Conservation (phyloP, 805 yeast genomes). For the Lipomyces chichibuensis region DNA sequence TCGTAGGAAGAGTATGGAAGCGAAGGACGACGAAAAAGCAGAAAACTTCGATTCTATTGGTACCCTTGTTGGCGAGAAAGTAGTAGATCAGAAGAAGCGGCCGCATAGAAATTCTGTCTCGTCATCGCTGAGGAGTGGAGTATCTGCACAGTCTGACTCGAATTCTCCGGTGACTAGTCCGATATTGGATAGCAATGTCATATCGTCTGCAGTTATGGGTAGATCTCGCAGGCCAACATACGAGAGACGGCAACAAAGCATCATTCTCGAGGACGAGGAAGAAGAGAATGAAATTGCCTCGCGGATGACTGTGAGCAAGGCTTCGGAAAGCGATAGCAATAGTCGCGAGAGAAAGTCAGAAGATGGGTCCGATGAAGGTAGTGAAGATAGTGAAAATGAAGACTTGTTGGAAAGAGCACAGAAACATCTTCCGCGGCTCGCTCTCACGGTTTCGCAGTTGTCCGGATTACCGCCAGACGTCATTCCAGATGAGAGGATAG, state of each 20-base stretch:
- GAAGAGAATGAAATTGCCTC: background rate
- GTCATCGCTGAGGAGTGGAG: background rate
- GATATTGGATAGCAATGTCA: background rate
- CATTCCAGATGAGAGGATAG: background rate
- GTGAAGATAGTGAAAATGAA: background rate
- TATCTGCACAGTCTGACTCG: background rate
- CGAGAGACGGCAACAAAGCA: slow-evolving; percentile 10
- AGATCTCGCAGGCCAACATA: background rate
- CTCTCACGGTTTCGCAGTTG: slow-evolving; percentile 10
- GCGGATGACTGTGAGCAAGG: background rate
- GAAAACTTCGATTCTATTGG: background rate
- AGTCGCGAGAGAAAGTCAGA: background rate
- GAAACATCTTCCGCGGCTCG: slow-evolving; percentile 20
- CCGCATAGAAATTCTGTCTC: slow-evolving; percentile 1
- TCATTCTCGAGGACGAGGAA: slow-evolving; percentile 19
- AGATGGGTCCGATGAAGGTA: background rate
- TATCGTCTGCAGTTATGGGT: background rate
- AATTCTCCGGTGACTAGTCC: slow-evolving; percentile 6
- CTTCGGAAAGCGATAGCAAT: background rate
- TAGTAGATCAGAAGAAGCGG: background rate
- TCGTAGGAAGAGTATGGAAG: background rate
- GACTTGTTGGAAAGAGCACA: slow-evolving; percentile 19
- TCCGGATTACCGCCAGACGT: slow-evolving; percentile 8
- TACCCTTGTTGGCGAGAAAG: background rate
- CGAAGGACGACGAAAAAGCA: background rate